phyloP scores from a whole-genome alignment of 768 basidiomycete genomes.

The Solioccasus polychromus region DNA sequence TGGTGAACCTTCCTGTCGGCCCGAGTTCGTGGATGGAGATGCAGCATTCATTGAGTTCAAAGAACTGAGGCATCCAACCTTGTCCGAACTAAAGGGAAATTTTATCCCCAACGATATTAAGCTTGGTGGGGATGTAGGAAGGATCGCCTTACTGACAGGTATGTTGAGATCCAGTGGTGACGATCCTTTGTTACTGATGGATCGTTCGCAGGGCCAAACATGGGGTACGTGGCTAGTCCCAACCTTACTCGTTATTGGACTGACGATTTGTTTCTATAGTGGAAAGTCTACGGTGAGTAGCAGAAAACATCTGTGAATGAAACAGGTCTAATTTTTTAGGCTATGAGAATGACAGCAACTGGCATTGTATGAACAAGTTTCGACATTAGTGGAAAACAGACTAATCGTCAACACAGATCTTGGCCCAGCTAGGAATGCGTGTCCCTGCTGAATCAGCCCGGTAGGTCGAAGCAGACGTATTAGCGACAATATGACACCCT shows the following conservation, averaged over 20 bases:
- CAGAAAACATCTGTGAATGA: neutral
- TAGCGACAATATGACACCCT: neutral
- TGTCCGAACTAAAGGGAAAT: constrained; percentile 61
- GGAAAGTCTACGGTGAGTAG: constrained; percentile 70
- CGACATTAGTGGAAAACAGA: neutral
- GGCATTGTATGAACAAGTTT: constrained; percentile 60
- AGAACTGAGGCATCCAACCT: constrained; percentile 84
- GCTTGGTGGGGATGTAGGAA: constrained; percentile 72
- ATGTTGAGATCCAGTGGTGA: constrained; percentile 19
- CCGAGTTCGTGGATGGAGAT: constrained; percentile 79
- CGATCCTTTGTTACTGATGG: constrained; percentile 1
- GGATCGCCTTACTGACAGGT: constrained; percentile 87
- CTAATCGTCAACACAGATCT: constrained; percentile 47
- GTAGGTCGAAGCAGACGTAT: constrained; percentile 38
- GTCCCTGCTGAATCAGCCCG: constrained; percentile 84
- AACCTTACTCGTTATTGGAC: neutral
- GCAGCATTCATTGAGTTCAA: constrained; percentile 84
- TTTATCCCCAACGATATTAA: constrained; percentile 95
- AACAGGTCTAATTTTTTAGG: constrained; percentile 34
- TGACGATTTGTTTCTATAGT: constrained; percentile 32
- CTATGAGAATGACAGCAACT: constrained; percentile 94
- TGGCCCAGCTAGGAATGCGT: constrained; percentile 95
- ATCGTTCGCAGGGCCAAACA: constrained; percentile 63
- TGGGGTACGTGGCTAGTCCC: constrained; percentile 58
- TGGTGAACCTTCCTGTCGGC: constrained; percentile 92